A percentile compares a stretch with the other conserved stretches of the same genome.
These are phyloP conservation scores for Penicillium fuscoglaucum DNA, from an alignment of 2,329 filamentous ascomycete genomes.

Conservation along the genomic window DNA sequence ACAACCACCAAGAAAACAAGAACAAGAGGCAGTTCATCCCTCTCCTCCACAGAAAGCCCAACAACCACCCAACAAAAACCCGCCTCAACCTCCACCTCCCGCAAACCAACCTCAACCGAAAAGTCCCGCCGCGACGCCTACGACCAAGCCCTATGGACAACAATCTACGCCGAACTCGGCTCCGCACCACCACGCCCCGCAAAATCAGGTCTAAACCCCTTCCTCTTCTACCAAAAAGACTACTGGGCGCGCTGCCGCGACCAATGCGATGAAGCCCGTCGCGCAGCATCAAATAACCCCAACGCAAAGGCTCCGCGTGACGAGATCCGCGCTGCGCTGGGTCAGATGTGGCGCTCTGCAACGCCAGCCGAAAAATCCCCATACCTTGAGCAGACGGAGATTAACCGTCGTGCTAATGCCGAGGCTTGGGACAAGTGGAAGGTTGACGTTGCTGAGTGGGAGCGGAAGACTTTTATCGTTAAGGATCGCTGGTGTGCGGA, in stretches of 20 bases:
- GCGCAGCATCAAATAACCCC: conserved; percentile 63
- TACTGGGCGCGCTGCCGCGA: conserved; percentile 63
- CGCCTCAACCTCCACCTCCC: conserved; percentile 11
- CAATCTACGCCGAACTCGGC: conserved; percentile 66
- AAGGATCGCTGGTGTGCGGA: conserved; percentile 43
- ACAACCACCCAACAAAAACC: conserved; percentile 5
- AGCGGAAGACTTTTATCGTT: conserved; percentile 39
- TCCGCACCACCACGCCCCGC: conserved; percentile 69
- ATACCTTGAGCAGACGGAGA: conserved; percentile 72
- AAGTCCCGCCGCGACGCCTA: conserved; percentile 50
- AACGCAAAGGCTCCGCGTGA: conserved; percentile 66
- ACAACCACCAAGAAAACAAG: conserved; percentile 9
- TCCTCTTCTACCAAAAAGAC: conserved; percentile 83
- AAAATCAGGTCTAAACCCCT: conserved; percentile 78
- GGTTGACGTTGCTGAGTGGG: conserved; percentile 57
- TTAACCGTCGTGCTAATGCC: conserved; percentile 68
- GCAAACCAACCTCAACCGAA: conserved; percentile 19
- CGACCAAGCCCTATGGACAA: conserved; percentile 58
- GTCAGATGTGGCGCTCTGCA: conserved; percentile 86
- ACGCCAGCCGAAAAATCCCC: conserved; percentile 69
- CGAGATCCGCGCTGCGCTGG: conserved; percentile 81
- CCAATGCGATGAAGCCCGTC: conserved; percentile 69
- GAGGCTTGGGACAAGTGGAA: conserved; percentile 71
- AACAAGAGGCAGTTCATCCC: conserved; percentile 2
- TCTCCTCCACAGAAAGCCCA: conserved; percentile 26